Conservation (phyloP, 1,284 basidiomycete genomes). For the Mycosarcoma maydis region DNA sequence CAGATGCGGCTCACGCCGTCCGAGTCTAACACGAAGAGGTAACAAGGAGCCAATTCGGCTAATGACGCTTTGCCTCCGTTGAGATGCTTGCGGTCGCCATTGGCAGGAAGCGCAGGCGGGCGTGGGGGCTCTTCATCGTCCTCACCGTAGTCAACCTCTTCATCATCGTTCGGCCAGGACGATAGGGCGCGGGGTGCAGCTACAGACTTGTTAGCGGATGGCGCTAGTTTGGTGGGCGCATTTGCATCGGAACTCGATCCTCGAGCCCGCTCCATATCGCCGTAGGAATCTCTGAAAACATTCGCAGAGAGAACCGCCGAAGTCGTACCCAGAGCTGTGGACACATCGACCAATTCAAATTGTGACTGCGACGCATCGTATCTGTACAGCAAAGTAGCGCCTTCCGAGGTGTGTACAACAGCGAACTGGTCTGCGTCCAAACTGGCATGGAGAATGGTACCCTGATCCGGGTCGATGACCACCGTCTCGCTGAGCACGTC, state of each 20-base stretch:
- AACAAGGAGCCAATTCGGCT: slow-evolving; percentile 2
- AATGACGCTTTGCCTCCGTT: background rate
- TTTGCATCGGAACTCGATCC: background rate
- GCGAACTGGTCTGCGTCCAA: slow-evolving; percentile 36
- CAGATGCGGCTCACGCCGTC: slow-evolving; percentile 19
- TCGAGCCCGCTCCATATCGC: slow-evolving; percentile 8
- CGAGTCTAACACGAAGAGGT: slow-evolving; percentile 20
- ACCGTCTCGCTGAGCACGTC: slow-evolving; percentile 18
- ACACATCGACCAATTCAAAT: slow-evolving; percentile 16
- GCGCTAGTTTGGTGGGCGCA: background rate
- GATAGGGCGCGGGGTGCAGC: slow-evolving; percentile 1
- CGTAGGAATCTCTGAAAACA: slow-evolving; percentile 25
- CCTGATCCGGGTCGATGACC: background rate
- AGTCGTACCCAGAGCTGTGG: background rate
- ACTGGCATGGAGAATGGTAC: slow-evolving; percentile 14
- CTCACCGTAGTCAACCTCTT: slow-evolving; percentile 59
- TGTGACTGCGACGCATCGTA: background rate
- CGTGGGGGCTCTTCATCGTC: slow-evolving; percentile 21
- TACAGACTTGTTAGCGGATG: background rate
- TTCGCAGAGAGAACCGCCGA: slow-evolving; percentile 19
- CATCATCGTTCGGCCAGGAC: slow-evolving; percentile 27
- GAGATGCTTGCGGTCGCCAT: slow-evolving; percentile 5
- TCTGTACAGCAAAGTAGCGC: slow-evolving; percentile 14
- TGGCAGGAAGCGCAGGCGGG: slow-evolving; percentile 15
- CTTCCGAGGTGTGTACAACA: slow-evolving; percentile 19